Base-by-base conservation (phyloP, 768 basidiomycete genomes). In the Pleurotus citrinopileatus region DNA sequence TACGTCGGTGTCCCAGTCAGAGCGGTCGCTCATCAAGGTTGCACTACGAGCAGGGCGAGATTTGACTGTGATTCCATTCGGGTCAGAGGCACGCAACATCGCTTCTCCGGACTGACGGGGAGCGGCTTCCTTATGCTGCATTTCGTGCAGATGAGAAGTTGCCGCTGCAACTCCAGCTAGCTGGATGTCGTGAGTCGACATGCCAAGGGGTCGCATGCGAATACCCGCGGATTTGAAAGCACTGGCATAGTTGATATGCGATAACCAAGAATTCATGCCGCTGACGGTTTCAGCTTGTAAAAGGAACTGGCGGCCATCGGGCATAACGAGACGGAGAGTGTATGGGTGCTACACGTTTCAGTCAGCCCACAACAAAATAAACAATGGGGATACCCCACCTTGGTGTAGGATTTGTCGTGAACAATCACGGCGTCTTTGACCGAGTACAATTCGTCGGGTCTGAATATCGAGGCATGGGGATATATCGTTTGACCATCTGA, bases 241-340 rank as follows among this genome's bases (percentile, higher is more conserved):
- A 55, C 92, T 88, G 2, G 94, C 94, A 65, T 97, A 98, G 70
- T 99, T 99, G 64, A 98, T 93, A 27, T 79, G 76, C 12, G 87
- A 79, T 57, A 98, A 85, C 97, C 97, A 99, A 58, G 87, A 82
- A 61, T 94, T 88, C 73, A 91, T 79, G 55, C 94, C 91, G 40
- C 72, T 67, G 55, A 86, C 84, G 61, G 81, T 76, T 10, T 75
- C 63, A 4, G 89, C 80, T 63, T 93, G 91, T 17, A 98, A 75
- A 32, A 98, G 80, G 55, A 88, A 82, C 60, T 93, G 89, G 1
- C 91, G 87, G 9, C 91, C 86, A 60, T 89, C 82, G 22, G 84
- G 76, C 65, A 91, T 77, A 23, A 84, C 75, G 55, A 98, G 79
- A 20, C 92, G 85, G 65, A 98, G 86, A 2, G 89, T 83, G 64